Evolutionary conservation across 805 yeast species (phyloP).

Genomic region (Maudiozyma turicensis): DNA sequence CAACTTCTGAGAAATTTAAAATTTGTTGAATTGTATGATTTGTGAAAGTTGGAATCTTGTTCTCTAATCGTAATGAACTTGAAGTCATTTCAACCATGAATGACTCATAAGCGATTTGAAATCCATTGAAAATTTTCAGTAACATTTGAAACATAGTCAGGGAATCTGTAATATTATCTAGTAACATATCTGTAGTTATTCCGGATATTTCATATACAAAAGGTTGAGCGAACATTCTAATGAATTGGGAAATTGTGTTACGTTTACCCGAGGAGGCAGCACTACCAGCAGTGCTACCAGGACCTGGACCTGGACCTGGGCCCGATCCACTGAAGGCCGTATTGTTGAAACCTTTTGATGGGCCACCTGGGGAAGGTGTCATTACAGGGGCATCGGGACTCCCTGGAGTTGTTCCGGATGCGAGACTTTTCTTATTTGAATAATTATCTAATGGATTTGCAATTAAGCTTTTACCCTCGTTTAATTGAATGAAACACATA

Average conservation of each 20-base stretch:
- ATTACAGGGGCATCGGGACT: constrained; percentile 1
- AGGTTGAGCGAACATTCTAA: constrained; percentile 19
- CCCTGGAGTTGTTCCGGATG: constrained; percentile 6
- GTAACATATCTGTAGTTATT: constrained; percentile 8
- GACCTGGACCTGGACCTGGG: not conserved
- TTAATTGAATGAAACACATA: constrained; percentile 17
- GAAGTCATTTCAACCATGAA: constrained; percentile 10
- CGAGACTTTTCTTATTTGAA: constrained; percentile 20
- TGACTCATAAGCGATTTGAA: constrained; percentile 10
- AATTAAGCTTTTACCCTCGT: constrained; percentile 14
- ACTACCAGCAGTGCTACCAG: not conserved
- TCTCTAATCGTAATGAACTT: not conserved
- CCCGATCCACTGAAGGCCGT: not conserved
- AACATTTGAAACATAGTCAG: constrained; percentile 17
- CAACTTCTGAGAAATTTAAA: constrained; percentile 13
- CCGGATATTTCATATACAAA: constrained; percentile 16
- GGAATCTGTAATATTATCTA: constrained; percentile 12
- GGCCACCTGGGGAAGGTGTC: not conserved
- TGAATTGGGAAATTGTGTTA: constrained; percentile 6
- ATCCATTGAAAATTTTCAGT: constrained; percentile 14
- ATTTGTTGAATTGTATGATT: constrained; percentile 8
- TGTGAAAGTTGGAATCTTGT: not conserved
- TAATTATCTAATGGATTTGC: constrained; percentile 22
- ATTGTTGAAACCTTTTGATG: not conserved
- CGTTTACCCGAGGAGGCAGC: constrained; percentile 2